Base-by-base conservation (phyloP, 2,329 filamentous ascomycete species). In the Chaetomium sp. region DNA sequence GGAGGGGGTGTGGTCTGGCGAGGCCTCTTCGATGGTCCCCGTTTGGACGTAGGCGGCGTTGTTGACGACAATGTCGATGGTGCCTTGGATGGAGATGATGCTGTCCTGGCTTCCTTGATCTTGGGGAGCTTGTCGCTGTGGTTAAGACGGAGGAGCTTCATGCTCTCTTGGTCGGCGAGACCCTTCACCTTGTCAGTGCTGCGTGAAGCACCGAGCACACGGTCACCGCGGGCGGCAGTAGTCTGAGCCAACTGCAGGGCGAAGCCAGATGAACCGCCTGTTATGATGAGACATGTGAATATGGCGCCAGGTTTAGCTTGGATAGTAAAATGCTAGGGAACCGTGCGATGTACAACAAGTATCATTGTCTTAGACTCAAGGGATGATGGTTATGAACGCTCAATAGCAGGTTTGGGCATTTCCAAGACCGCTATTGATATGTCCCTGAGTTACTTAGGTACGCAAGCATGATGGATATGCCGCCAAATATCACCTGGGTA, bases 211-310 rank as follows among this genome's bases (percentile, higher is more conserved):
- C 67, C 69, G 10, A 69, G 61, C 31, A 68, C 68, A 25, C 23
- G 57, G 65, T 70, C 67, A 23, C 69, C 69, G 3, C 66, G 62
- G 27, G 62, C 23, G 3, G 59, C 49, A 27, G 63, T 57, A 6
- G 56, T 19, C 13, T 29, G 38, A 27, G 61, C 65, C 19, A 70
- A 57, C 9, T 62, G 33, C n/a, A 62, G 54, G 33, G 67, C 66
- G 27, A 70, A 58, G 60, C 69, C 66, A n/a, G 61, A 67, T 38
- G 69, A 67, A 50, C 64, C 59, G 38, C 69, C 66, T 23, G 69
- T 68, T 45, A 69, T 63, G 51, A 68, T 66, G 65, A 69, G 66
- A 62, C 62, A 12, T 56, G 65, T 1, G 51, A 45, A 27, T 23
- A 38, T 12, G 57, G 54, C n/a, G 62, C 62, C 62, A 66, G 64